Percentiles rank a stretch among this genome's conserved stretches.
Evolutionary conservation across 2,329 filamentous ascomycete genomes (phyloP).

Genomic region (Nemania sp.): DNA sequence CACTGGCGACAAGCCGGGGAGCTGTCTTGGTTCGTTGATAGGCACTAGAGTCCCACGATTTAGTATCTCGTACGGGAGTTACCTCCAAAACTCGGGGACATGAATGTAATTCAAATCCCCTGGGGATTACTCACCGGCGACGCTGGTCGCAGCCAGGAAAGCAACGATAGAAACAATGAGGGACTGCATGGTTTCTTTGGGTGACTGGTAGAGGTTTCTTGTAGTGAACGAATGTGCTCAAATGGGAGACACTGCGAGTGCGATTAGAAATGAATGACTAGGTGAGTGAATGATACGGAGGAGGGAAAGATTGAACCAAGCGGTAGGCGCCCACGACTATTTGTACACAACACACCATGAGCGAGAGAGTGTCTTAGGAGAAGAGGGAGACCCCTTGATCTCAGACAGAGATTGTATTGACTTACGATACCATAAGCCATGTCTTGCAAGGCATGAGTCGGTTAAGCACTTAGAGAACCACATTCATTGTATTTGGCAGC

Average conservation of each 20-base stretch:
- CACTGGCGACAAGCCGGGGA: conserved; percentile 26
- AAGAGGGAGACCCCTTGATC: conserved; percentile 30
- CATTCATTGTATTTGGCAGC: conserved; percentile 1
- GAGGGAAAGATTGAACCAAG: neutral
- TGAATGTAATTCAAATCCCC: neutral
- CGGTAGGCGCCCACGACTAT: conserved; percentile 26
- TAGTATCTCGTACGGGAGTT: neutral
- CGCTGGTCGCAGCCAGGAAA: conserved; percentile 34
- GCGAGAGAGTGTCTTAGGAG: neutral
- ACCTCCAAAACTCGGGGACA: neutral
- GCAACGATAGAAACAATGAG: conserved; percentile 28
- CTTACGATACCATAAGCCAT: conserved; percentile 34
- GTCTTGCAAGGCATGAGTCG: conserved; percentile 23
- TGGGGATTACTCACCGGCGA: conserved; percentile 26
- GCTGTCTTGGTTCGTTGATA: conserved; percentile 23
- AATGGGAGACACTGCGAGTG: neutral
- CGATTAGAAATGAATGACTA: conserved; percentile 17
- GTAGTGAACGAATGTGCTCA: neutral
- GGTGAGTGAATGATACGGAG: neutral
- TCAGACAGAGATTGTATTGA: conserved; percentile 35
- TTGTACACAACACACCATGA: conserved; percentile 23
- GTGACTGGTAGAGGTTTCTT: neutral
- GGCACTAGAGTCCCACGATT: conserved; percentile 19
- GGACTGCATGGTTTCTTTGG: conserved; percentile 27
- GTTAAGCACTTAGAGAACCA: neutral